A percentile compares a stretch with the other conserved stretches of the same genome.
phyloP scores from a whole-genome alignment of 179 eudicot species.

The Pouteria campechiana region DNA sequence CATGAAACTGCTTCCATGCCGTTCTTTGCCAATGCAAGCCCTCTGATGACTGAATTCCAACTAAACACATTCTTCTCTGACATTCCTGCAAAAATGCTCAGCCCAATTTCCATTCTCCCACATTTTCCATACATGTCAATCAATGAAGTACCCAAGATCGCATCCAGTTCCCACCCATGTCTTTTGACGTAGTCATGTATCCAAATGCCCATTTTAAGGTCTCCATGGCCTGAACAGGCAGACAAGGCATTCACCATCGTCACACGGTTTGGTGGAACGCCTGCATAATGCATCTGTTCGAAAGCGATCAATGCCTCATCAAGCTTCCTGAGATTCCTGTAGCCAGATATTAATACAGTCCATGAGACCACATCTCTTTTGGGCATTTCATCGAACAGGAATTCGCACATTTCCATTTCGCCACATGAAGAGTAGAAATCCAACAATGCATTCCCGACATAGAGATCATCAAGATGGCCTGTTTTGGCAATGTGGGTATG shows the following conservation, averaged over 20 bases:
- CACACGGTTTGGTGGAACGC: constrained; percentile 27
- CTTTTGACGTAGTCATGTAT: constrained; percentile 25
- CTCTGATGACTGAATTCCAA: constrained; percentile 32
- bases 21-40: constrained; percentile 23
- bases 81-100: constrained; percentile 22
- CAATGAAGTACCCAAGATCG: constrained; percentile 31
- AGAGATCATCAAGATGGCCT: constrained; percentile 25
- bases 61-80: constrained; percentile 28
- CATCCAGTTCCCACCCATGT: constrained; percentile 30
- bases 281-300: constrained; percentile 24
- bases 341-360: constrained; percentile 39
- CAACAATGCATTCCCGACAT: constrained; percentile 29
- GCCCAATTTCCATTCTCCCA: constrained; percentile 24
- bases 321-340: constrained; percentile 13
- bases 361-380: constrained; percentile 46
- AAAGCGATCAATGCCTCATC: constrained; percentile 27
- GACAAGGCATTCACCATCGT: constrained; percentile 40
- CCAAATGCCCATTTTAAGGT: constrained; percentile 32
- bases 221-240: constrained; percentile 33
- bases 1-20: constrained; percentile 25
- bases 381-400: constrained; percentile 47
- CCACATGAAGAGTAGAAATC: constrained; percentile 22
- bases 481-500: constrained; percentile 24
- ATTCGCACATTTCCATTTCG: constrained; percentile 15
- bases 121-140: constrained; percentile 46